Conservation (phyloP, 768 basidiomycete genomes). For the Pulveroboletus ravenelii region DNA sequence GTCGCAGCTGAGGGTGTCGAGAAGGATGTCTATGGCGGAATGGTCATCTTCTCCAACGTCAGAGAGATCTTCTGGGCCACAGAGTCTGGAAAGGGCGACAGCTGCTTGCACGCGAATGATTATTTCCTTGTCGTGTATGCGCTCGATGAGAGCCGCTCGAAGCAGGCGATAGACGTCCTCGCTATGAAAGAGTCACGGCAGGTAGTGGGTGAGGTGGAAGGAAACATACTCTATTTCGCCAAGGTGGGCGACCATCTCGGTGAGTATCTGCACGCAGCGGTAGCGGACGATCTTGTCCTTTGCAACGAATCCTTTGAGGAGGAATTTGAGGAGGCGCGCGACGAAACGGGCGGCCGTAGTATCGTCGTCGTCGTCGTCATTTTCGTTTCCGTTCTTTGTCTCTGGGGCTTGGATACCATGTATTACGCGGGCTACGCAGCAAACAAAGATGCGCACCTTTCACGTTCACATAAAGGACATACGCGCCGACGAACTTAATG, state of each 20-base stretch:
- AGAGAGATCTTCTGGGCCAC: constrained; percentile 58
- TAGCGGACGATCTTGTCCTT: constrained; percentile 88
- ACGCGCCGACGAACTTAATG: constrained; percentile 79
- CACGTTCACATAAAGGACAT: constrained; percentile 69
- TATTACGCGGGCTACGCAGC: background rate
- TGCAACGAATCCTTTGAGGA: constrained; percentile 73
- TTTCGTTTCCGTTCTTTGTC: constrained; percentile 28
- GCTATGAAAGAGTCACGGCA: constrained; percentile 36
- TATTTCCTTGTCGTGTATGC: constrained; percentile 76
- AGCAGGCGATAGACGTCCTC: constrained; percentile 69
- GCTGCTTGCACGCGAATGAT: constrained; percentile 75
- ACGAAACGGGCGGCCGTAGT: constrained; percentile 68
- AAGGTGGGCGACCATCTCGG: constrained; percentile 73
- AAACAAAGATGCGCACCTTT: constrained; percentile 48
- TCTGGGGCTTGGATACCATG: constrained; percentile 33
- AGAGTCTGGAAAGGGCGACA: constrained; percentile 73
- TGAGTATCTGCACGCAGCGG: constrained; percentile 70
- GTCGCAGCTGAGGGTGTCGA: constrained; percentile 67
- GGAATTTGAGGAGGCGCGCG: constrained; percentile 59
- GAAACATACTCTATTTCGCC: constrained; percentile 78
- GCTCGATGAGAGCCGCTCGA: constrained; percentile 59
- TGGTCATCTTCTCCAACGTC: constrained; percentile 46
- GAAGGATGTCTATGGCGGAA: constrained; percentile 54
- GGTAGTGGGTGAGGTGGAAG: background rate
- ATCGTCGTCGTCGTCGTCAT: constrained; percentile 56